These are phyloP conservation scores for Chrysochromulina tobinii DNA, from an alignment of 78 protist species.

Conservation along the genomic window DNA sequence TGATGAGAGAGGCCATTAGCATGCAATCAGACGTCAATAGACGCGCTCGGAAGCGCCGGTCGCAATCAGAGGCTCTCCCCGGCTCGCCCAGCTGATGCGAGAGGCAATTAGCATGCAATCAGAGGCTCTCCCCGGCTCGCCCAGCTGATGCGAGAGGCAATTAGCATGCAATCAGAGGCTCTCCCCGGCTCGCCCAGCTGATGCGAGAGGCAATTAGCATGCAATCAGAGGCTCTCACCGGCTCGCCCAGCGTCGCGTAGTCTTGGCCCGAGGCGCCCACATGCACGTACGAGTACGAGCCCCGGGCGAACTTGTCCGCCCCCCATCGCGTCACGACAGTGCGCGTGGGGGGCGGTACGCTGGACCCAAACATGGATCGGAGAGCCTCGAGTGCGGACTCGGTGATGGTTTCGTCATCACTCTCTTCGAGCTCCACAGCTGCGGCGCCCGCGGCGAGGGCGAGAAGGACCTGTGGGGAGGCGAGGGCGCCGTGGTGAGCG, in stretches of 20 bases:
- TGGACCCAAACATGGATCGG: not conserved
- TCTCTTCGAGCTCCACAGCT: not conserved
- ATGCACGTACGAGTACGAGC: conserved; percentile 51
- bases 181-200: not conserved
- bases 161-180: no score
- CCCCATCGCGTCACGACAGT: conserved; percentile 46
- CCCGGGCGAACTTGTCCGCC: conserved; percentile 39
- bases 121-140: not conserved
- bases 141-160: no score
- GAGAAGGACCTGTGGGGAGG: not conserved
- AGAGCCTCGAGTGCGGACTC: not conserved
- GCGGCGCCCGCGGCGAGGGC: not conserved
- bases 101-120: no score
- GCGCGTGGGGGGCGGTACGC: not conserved
- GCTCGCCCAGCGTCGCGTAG: conserved; percentile 36
- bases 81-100: conserved; percentile 27
- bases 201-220: no score
- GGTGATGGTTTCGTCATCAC: not conserved
- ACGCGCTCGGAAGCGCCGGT: no score
- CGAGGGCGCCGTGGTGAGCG: no score
- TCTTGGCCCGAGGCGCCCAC: conserved; percentile 36
- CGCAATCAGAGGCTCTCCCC: no score
- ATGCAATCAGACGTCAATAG: no score
- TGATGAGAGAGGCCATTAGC: not conserved
- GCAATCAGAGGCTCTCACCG: no score